Conservation (phyloP, 306 rosid genomes). For the Vachellia collinsii region DNA sequence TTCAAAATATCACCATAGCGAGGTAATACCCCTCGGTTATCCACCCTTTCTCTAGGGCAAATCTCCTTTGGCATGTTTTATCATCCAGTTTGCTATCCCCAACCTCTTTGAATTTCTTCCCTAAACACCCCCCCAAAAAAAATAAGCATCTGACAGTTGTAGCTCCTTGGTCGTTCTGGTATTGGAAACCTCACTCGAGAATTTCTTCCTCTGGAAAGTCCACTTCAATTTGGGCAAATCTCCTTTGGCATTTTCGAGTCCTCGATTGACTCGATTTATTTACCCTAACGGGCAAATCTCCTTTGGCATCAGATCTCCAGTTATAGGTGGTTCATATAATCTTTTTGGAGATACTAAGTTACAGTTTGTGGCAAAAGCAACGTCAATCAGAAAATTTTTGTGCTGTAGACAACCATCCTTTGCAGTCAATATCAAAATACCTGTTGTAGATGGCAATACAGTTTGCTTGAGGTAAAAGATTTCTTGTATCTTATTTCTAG, state of each 20-base stretch:
- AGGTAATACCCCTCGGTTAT: slow-evolving; percentile 34
- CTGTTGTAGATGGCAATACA: slow-evolving; percentile 33
- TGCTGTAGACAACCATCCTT: slow-evolving; percentile 31
- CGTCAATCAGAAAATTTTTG: slow-evolving; percentile 44
- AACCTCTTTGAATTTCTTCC: slow-evolving; percentile 25
- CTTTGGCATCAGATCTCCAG: slow-evolving; percentile 63
- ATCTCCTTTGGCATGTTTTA: slow-evolving; percentile 56
- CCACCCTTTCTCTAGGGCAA: slow-evolving; percentile 42
- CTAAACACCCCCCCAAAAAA: slow-evolving; percentile 9
- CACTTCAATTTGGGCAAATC: slow-evolving; percentile 83
- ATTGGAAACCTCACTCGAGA: slow-evolving; percentile 45
- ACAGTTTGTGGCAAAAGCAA: slow-evolving; percentile 43
- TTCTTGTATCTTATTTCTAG: slow-evolving; percentile 31
- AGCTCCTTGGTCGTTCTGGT: slow-evolving; percentile 44
- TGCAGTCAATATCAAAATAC: slow-evolving; percentile 37
- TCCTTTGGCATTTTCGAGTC: slow-evolving; percentile 92
- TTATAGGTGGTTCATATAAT: slow-evolving; percentile 48
- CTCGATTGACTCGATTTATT: slow-evolving; percentile 48
- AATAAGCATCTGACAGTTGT: slow-evolving; percentile 27
- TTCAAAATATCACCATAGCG: slow-evolving; percentile 34
- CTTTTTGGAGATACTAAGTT: slow-evolving; percentile 47
- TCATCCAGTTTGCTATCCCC: slow-evolving; percentile 34
- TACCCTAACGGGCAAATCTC: slow-evolving; percentile 65
- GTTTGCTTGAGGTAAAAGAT: slow-evolving; percentile 48
- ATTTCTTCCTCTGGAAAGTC: slow-evolving; percentile 54